Conservation (phyloP, 2,329 filamentous ascomycete genomes). For the Diaporthe vaccinii region DNA sequence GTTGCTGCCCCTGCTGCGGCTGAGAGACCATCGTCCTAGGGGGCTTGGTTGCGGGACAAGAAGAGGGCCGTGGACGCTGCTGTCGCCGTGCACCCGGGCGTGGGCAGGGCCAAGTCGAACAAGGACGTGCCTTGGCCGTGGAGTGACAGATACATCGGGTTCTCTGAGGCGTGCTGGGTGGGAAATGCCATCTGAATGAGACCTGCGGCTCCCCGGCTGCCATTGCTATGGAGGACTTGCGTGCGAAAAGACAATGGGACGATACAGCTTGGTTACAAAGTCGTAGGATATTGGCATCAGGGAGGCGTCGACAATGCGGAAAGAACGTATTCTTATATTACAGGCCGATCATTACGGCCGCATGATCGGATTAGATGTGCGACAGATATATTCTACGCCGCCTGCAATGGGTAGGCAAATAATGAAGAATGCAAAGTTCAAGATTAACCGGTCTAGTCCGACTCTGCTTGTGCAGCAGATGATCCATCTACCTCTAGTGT, state of each 20-base stretch:
- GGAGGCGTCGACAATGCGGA: not conserved
- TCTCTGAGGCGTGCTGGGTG: constrained; percentile 37
- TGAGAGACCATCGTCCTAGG: constrained; percentile 40
- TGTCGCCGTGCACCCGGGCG: not conserved
- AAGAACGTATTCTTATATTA: not conserved
- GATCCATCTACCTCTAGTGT: constrained; percentile 37
- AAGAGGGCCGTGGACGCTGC: constrained; percentile 11
- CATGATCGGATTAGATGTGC: constrained; percentile 1
- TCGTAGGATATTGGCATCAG: constrained; percentile 29
- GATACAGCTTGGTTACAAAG: not conserved
- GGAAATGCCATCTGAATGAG: constrained; percentile 30
- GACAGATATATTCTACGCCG: not conserved
- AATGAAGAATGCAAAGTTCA: not conserved
- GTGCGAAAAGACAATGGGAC: not conserved
- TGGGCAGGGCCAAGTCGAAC: constrained; percentile 13
- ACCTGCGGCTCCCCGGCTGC: not conserved
- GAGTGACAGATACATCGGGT: constrained; percentile 33
- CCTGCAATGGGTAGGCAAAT: constrained; percentile 14
- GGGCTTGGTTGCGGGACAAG: constrained; percentile 38
- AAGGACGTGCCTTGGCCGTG: constrained; percentile 40
- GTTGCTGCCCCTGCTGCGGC: constrained; percentile 12
- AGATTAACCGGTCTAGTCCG: constrained; percentile 5
- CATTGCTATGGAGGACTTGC: not conserved
- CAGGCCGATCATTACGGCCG: not conserved
- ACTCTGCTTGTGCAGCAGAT: constrained; percentile 19